Conservation (phyloP, 163 green algal genomes). For the Chlamydomonas reinhardtii region DNA sequence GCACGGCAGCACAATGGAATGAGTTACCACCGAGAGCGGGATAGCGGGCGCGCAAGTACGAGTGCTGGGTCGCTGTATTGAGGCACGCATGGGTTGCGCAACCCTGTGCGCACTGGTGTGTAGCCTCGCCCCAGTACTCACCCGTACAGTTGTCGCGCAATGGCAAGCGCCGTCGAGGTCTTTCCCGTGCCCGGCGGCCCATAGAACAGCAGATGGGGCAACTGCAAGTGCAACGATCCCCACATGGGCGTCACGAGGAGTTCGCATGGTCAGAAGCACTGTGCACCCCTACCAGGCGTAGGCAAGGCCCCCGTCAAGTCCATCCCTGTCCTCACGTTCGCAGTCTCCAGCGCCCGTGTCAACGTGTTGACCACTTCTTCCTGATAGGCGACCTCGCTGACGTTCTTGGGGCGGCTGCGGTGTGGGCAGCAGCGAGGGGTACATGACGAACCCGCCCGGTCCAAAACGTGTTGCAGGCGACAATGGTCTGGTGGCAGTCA, state of each 20-base stretch:
- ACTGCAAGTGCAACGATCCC: constrained; percentile 28
- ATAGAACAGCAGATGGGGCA: constrained; percentile 98
- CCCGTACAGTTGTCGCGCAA: constrained; percentile 93
- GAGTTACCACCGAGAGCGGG: no score
- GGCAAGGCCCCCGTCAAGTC: no score
- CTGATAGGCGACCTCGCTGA: constrained; percentile 95
- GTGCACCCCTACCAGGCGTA: neutral
- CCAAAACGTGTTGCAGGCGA: no score
- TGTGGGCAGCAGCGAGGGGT: neutral
- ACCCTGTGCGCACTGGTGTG: no score
- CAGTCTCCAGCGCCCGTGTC: constrained; percentile 84
- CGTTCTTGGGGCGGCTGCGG: constrained; percentile 63
- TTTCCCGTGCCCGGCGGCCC: constrained; percentile 97
- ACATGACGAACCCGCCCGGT: no score
- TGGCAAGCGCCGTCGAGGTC: constrained; percentile 94
- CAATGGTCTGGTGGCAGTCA: no score
- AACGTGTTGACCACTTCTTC: constrained; percentile 95
- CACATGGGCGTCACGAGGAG: neutral
- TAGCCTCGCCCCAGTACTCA: constrained; percentile 49
- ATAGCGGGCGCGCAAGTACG: no score
- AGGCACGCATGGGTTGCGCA: no score
- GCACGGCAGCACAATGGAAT: no score
- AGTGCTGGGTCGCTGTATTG: no score
- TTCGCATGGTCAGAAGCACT: no score
- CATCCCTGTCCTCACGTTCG: constrained; percentile 73